Base-by-base conservation (phyloP, 2,329 filamentous ascomycete species). In the Cladosporium sp. region DNA sequence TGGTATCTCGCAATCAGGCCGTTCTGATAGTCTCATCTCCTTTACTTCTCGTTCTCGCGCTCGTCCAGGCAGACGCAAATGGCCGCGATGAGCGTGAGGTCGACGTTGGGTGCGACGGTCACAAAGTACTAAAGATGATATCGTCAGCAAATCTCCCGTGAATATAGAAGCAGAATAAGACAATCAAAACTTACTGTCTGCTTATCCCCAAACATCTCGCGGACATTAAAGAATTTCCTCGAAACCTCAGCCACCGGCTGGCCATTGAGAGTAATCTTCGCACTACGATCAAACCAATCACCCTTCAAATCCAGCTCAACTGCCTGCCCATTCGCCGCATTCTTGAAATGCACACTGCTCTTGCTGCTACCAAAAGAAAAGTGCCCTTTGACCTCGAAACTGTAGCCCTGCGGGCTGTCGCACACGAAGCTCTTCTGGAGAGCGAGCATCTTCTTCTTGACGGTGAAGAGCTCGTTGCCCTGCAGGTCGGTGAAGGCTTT, bases 31-130 rank as follows among this genome's bases (percentile, higher is more conserved):
- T n/a, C n/a, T n/a, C n/a, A n/a, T n/a, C n/a, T n/a, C n/a, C n/a
- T 36, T 18, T 66, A 66, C 43, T 67, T 66, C 49, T 85, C 82
- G 57, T 87, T 85, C 65, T 88, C 85, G 79, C 84, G 84, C 81
- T 91, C 88, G 68, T 91, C 89, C 66, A 91, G 78, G 67, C 85
- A 87, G 61, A 91, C 87, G 72, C 88, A 91, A 71, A 91, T 79
- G 13, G 88, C 89, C 0, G 82, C 86, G 69, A 91, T 84, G 56
- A 91, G 72, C 4, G 86, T 84, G 76, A 89, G 82, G 71, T 92
- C 89, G 7, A 90, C 85, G 18, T 85, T 85, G 0, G 88, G 86
- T 1, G 88, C 88, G 6, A 91, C 82, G 0, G 81, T 82, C 5
- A 91, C 81, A 1, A 81, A 84, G 69, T 91, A 91, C 74, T 76